These are phyloP conservation scores for Fonsecaea nubica DNA, from an alignment of 2,329 filamentous ascomycete species.

Conservation along the genomic window DNA sequence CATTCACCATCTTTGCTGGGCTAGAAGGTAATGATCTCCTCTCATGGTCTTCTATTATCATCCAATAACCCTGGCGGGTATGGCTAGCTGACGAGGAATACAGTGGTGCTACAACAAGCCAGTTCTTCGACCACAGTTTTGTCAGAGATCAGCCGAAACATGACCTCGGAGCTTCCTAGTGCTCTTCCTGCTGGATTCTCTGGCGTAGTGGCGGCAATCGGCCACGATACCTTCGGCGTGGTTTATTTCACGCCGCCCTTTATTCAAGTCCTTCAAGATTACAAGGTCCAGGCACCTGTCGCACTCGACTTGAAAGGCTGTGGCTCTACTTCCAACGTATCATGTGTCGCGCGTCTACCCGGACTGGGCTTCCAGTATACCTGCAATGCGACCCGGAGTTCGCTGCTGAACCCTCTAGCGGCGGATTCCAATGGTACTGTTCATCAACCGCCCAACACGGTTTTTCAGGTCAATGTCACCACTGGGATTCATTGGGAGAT, in stretches of 20 bases:
- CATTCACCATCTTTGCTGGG: slow-evolving; percentile 11
- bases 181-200: slow-evolving; percentile 20
- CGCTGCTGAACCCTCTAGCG: not conserved
- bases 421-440: slow-evolving; percentile 8
- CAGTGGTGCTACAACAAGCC: slow-evolving; percentile 17
- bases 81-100: not conserved
- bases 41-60: not conserved
- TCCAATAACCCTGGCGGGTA: not conserved
- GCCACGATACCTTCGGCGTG: slow-evolving; percentile 10
- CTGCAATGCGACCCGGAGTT: slow-evolving; percentile 21
- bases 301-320: slow-evolving; percentile 18
- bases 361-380: slow-evolving; percentile 22
- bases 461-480: slow-evolving; percentile 9
- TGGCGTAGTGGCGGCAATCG: slow-evolving; percentile 2
- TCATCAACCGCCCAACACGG: slow-evolving; percentile 4
- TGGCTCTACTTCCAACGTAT: slow-evolving; percentile 19
- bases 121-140: slow-evolving; percentile 18
- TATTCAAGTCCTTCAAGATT: slow-evolving; percentile 19
- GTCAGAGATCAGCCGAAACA: slow-evolving; percentile 5
- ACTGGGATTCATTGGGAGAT: not conserved
- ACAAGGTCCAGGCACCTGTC: slow-evolving; percentile 18
- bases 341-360: slow-evolving; percentile 11
- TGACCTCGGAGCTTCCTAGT: slow-evolving; percentile 16
- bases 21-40: not conserved
- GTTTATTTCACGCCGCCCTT: slow-evolving; percentile 16